phyloP scores from a whole-genome alignment of 2,329 filamentous ascomycete species.

The Colletotrichum simmondsii region DNA sequence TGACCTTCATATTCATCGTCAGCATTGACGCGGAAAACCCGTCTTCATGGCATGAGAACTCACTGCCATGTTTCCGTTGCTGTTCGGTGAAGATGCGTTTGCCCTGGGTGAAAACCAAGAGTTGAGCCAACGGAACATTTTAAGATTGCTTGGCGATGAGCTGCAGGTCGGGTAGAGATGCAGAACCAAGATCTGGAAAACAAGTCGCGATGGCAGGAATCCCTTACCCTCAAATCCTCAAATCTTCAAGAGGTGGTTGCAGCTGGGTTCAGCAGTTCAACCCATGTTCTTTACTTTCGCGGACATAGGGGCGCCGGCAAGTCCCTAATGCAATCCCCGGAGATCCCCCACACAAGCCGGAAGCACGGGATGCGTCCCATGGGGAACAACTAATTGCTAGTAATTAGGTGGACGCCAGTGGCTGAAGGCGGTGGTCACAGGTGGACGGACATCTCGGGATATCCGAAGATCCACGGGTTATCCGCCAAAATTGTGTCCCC shows the following conservation, averaged over 20 bases:
- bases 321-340: conserved; percentile 15
- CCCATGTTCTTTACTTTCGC: conserved; percentile 10
- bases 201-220: neutral
- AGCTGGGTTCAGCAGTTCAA: conserved; percentile 16
- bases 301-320: neutral
- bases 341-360: conserved; percentile 29
- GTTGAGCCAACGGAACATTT: conserved; percentile 5
- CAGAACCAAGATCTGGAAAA: neutral
- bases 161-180: neutral
- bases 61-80: conserved; percentile 1
- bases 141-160: neutral
- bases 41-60: neutral
- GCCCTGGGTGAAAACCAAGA: neutral
- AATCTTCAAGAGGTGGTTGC: neutral
- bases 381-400: neutral
- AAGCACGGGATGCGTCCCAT: conserved; percentile 11
- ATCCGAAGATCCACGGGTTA: neutral
- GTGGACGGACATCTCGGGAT: conserved; percentile 5
- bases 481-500: neutral
- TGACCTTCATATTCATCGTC: neutral
- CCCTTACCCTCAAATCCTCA: neutral
- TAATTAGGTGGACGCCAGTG: conserved; percentile 11
- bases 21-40: neutral
- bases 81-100: neutral
- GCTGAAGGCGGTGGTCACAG: neutral